Base-by-base conservation (phyloP, 768 basidiomycete species). In the Tulasnella sp. region DNA sequence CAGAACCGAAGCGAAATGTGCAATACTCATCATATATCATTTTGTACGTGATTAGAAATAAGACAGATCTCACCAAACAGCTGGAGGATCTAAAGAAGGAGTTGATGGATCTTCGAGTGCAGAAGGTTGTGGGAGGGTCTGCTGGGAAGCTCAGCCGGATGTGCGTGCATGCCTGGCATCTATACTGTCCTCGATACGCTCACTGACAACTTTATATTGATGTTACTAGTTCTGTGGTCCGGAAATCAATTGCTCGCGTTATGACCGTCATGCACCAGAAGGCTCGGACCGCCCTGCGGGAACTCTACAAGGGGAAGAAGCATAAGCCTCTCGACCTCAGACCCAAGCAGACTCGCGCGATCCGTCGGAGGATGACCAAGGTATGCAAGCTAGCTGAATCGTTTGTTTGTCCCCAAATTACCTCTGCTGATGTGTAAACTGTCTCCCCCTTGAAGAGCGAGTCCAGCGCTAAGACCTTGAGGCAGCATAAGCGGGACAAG, bases 191-290 rank as follows among this genome's bases (percentile, higher is more conserved):
- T 17, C 17, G 8, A 13, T 19, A 32, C 13, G 27, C 58, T 17
- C 50, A 51, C 55, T 61, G 42, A 23, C 3, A 19, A 19, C 42
- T 62, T 52, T 17, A 47, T 43, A 24, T 38, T 51, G n/a, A 27
- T 47, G 13, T 26, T 56, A 53, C 30, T 65, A 99, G 96, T 75
- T 83, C 85, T 74, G 80, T 87, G 66, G 91, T 97, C 74, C 94
- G 96, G 80, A 98, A 97, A 78, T 94, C 91, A 65, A 90, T 99
- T 71, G 96, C 96, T 64, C 91, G 96, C 58, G 94, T 98, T 66
- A 74, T 97, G 76, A 99, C 96, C 45, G 93, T 98, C 68, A 95
- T 87, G 80, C 98, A 96, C 86, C 88, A 91, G 73, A 99, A 99
- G 77, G 84, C 86, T 67, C 89, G 95, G 67, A 87, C 92, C 78